Evolutionary conservation across 2,329 filamentous ascomycete species (phyloP).

Genomic region (Aspergillus proliferans): DNA sequence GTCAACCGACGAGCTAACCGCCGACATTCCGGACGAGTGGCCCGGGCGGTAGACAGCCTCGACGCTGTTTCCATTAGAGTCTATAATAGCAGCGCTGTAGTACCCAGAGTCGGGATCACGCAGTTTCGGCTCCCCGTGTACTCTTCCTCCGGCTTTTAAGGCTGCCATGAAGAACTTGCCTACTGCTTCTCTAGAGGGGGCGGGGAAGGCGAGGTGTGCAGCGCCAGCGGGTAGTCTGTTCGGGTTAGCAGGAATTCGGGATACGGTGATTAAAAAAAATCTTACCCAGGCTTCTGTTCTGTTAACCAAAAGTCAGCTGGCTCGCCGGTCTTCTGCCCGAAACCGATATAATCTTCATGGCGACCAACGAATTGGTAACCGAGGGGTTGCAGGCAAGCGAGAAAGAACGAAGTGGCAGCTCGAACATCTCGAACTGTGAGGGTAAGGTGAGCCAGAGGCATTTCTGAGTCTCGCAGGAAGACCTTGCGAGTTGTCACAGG

Average conservation of each 20-base stretch:
- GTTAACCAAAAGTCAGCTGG: conserved; percentile 58
- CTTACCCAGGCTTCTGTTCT: conserved; percentile 55
- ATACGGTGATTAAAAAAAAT: conserved; percentile 1
- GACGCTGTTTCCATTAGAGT: conserved; percentile 78
- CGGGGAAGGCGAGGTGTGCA: conserved; percentile 62
- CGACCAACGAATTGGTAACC: conserved; percentile 66
- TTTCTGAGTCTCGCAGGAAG: conserved; percentile 25
- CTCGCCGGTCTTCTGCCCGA: conserved; percentile 50
- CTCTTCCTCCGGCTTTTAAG: conserved; percentile 57
- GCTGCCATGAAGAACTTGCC: conserved; percentile 66
- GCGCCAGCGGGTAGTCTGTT: conserved; percentile 46
- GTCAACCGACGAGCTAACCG: conserved; percentile 25
- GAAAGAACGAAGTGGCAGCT: conserved; percentile 75
- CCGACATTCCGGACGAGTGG: conserved; percentile 19
- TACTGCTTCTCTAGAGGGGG: conserved; percentile 59
- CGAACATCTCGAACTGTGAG: conserved; percentile 70
- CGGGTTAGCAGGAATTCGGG: no score
- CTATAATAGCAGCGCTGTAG: conserved; percentile 61
- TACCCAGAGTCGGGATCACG: conserved; percentile 50
- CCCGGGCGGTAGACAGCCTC: conserved; percentile 61
- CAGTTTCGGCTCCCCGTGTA: conserved; percentile 51
- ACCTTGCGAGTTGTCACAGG: neutral
- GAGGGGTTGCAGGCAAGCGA: conserved; percentile 69
- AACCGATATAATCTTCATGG: conserved; percentile 55
- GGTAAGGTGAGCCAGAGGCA: conserved; percentile 59